These are phyloP conservation scores for Calonectria hongkongensis DNA, from an alignment of 2,329 filamentous ascomycete genomes.

Conservation along the genomic window DNA sequence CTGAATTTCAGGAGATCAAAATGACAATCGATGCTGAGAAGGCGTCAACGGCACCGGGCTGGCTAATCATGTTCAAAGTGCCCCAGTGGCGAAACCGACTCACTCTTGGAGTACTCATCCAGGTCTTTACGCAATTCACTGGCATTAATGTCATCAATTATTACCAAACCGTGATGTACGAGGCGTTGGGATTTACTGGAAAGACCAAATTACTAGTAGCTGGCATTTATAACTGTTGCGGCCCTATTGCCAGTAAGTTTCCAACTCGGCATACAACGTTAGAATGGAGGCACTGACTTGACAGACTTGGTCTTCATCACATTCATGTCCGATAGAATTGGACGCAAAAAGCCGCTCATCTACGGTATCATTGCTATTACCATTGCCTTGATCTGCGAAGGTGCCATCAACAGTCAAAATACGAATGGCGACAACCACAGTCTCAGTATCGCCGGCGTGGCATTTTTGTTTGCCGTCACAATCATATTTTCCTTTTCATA, in stretches of 20 bases:
- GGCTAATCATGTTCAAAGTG: conserved; percentile 74
- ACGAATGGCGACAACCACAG: conserved; percentile 58
- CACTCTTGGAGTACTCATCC: conserved; percentile 74
- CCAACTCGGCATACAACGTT: background rate
- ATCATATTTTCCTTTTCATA: conserved; percentile 73
- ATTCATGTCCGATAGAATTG: conserved; percentile 76
- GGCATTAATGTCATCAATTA: conserved; percentile 75
- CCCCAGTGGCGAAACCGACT: conserved; percentile 73
- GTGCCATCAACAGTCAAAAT: conserved; percentile 71
- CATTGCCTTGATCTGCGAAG: conserved; percentile 75
- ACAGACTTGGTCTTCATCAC: conserved; percentile 73
- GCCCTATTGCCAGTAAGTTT: conserved; percentile 67
- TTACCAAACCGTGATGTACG: conserved; percentile 73
- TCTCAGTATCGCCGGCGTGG: conserved; percentile 74
- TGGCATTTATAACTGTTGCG: conserved; percentile 77
- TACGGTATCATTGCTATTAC: conserved; percentile 76
- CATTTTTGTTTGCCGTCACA: conserved; percentile 75
- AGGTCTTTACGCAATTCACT: conserved; percentile 74
- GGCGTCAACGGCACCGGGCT: conserved; percentile 61
- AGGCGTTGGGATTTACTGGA: conserved; percentile 69
- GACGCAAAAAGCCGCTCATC: conserved; percentile 79
- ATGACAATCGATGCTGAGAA: conserved; percentile 68
- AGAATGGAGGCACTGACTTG: background rate
- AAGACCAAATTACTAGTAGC: conserved; percentile 72
- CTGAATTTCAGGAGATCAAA: conserved; percentile 74